phyloP scores from a whole-genome alignment of 2,329 filamentous ascomycete genomes.

The Colletotrichum plurivorum region DNA sequence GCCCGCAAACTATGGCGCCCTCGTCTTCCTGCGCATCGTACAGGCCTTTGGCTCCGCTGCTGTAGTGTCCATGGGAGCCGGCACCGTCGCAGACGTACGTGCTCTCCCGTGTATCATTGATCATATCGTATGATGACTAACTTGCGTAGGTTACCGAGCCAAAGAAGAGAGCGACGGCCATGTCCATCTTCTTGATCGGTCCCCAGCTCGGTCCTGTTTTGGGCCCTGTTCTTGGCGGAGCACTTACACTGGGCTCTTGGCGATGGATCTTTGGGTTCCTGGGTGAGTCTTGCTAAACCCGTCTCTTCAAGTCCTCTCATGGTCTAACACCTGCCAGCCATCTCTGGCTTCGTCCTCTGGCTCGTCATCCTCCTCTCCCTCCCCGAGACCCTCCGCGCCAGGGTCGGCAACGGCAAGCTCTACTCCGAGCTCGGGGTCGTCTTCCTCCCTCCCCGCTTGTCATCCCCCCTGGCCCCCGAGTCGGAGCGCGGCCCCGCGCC shows the following conservation, averaged over 20 bases:
- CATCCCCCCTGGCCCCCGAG: constrained; percentile 44
- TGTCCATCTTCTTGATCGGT: constrained; percentile 59
- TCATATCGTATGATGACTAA: not conserved
- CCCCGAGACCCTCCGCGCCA: constrained; percentile 60
- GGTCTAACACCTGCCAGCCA: constrained; percentile 42
- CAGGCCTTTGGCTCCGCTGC: constrained; percentile 59
- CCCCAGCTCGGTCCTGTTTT: constrained; percentile 60
- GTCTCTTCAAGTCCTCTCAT: not conserved
- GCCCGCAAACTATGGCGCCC: constrained; percentile 53
- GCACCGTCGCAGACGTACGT: constrained; percentile 56
- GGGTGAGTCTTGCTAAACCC: constrained; percentile 24
- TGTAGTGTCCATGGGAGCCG: constrained; percentile 58
- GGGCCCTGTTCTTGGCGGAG: constrained; percentile 59
- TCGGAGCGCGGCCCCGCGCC: constrained; percentile 46
- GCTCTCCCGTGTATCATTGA: not conserved
- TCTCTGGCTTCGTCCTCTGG: constrained; percentile 49
- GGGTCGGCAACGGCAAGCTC: constrained; percentile 58
- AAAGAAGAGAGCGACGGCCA: constrained; percentile 53
- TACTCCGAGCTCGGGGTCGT: constrained; percentile 42
- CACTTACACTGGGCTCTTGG: constrained; percentile 54
- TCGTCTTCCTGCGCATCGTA: constrained; percentile 57
- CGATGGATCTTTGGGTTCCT: constrained; percentile 61
- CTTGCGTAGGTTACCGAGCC: constrained; percentile 50
- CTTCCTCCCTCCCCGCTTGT: constrained; percentile 42
- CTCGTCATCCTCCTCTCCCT: constrained; percentile 52